Conservation (phyloP, 1,139 yeast genomes). For the Geotrichum carabidarum region DNA sequence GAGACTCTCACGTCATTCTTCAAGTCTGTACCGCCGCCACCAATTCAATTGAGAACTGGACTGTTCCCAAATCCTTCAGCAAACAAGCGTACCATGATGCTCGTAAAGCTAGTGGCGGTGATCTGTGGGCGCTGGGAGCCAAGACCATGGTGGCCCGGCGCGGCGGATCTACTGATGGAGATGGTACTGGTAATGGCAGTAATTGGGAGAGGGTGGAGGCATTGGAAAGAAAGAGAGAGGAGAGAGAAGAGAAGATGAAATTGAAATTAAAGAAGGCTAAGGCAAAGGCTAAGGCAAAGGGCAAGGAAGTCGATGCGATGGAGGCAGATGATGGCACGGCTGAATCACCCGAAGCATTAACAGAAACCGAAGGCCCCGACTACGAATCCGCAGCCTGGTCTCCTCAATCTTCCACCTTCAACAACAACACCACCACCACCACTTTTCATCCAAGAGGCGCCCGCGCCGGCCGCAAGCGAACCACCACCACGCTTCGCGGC, state of each 20-base stretch:
- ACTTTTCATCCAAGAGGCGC: slow-evolving; percentile 4
- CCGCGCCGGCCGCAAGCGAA: slow-evolving; percentile 9
- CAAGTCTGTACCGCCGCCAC: slow-evolving; percentile 68
- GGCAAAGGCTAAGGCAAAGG: slow-evolving; percentile 5
- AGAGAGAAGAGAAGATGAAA: slow-evolving; percentile 1
- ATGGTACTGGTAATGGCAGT: slow-evolving; percentile 18
- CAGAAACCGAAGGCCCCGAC: slow-evolving; percentile 13
- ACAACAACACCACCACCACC: neutral
- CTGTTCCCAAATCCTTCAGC: slow-evolving; percentile 72
- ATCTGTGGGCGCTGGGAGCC: slow-evolving; percentile 78
- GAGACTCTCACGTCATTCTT: slow-evolving; percentile 76
- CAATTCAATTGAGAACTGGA: slow-evolving; percentile 82
- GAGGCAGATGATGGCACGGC: slow-evolving; percentile 4
- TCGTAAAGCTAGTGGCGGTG: slow-evolving; percentile 78
- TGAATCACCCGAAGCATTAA: slow-evolving; percentile 4
- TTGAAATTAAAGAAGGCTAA: slow-evolving; percentile 19
- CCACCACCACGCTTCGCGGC: slow-evolving; percentile 7
- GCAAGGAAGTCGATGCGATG: too few relatives aligned
- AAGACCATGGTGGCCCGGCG: slow-evolving; percentile 46
- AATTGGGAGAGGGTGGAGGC: slow-evolving; percentile 20
- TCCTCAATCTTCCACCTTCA: neutral
- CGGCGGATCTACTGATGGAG: slow-evolving; percentile 3
- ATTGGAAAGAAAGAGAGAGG: slow-evolving; percentile 18
- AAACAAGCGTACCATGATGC: slow-evolving; percentile 84
- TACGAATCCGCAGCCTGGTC: slow-evolving; percentile 13